These are phyloP conservation scores for Macrophomina pseudophaseolina DNA, from an alignment of 2,329 filamentous ascomycete genomes.

Conservation along the genomic window DNA sequence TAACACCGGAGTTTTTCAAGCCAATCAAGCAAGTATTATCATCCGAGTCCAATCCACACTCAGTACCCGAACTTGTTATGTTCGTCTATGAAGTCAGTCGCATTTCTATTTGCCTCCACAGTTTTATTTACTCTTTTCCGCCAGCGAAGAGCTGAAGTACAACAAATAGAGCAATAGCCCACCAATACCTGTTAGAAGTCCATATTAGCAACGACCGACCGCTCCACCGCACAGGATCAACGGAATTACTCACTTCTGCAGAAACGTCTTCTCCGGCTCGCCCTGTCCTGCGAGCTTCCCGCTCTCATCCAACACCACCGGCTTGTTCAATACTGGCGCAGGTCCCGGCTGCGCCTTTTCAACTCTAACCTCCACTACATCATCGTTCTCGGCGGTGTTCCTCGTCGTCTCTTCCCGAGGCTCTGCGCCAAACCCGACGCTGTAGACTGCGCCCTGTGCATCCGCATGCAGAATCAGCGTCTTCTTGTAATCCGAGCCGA, in stretches of 20 bases:
- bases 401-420: conserved; percentile 30
- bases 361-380: conserved; percentile 50
- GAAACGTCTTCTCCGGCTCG: conserved; percentile 55
- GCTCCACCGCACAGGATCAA: not conserved
- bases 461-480: conserved; percentile 52
- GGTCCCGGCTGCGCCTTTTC: conserved; percentile 46
- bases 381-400: conserved; percentile 30
- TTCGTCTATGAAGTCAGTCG: not conserved
- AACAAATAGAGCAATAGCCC: conserved; percentile 54
- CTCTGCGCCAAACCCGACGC: conserved; percentile 50
- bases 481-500: conserved; percentile 49
- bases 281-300: conserved; percentile 55
- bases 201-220: not conserved
- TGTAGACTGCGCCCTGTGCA: conserved; percentile 50
- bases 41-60: too few species aligned
- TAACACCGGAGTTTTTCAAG: too few species aligned
- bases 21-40: too few species aligned
- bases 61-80: too few species aligned
- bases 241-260: conserved; percentile 54
- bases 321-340: conserved; percentile 55
- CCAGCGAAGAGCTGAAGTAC: conserved; percentile 52
- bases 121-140: conserved; percentile 35
- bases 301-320: conserved; percentile 60
- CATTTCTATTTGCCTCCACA: not conserved
- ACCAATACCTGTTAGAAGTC: conserved; percentile 52